phyloP scores from a whole-genome alignment of 1,284 basidiomycete species.

The Irpex lacteus region DNA sequence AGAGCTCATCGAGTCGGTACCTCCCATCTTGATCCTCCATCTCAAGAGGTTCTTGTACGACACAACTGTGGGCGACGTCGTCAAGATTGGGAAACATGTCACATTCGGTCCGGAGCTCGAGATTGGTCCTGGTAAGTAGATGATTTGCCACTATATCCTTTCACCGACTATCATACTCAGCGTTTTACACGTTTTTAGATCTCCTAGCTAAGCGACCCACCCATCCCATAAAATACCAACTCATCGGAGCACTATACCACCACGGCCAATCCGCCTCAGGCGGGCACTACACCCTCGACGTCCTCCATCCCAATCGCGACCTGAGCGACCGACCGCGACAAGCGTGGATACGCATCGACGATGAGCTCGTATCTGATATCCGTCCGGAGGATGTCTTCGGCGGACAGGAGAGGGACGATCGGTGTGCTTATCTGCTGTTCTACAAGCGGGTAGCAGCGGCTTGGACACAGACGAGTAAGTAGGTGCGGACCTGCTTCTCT shows the following conservation, averaged over 20 bases:
- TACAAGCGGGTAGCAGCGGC: slow-evolving; percentile 52
- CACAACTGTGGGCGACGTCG: slow-evolving; percentile 71
- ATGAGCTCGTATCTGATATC: slow-evolving; percentile 83
- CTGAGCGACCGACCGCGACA: slow-evolving; percentile 43
- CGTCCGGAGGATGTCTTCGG: slow-evolving; percentile 78
- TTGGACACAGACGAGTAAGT: slow-evolving; percentile 15
- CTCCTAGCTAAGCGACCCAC: slow-evolving; percentile 58
- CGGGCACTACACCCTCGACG: slow-evolving; percentile 95
- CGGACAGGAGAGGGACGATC: slow-evolving; percentile 56
- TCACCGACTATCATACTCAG: neutral
- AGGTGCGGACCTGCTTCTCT: neutral
- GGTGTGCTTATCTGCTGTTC: slow-evolving; percentile 88
- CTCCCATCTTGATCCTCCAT: slow-evolving; percentile 86
- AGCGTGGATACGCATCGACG: slow-evolving; percentile 92
- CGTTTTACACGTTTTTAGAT: slow-evolving; percentile 39
- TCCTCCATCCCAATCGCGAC: slow-evolving; percentile 76
- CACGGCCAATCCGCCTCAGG: slow-evolving; percentile 90
- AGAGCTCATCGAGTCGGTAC: slow-evolving; percentile 83
- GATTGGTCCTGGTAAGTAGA: slow-evolving; percentile 58
- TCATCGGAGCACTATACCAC: slow-evolving; percentile 96
- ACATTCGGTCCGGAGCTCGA: slow-evolving; percentile 78
- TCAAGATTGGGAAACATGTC: slow-evolving; percentile 85
- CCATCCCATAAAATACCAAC: slow-evolving; percentile 65
- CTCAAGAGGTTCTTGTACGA: slow-evolving; percentile 95
- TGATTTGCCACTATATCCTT: too few relatives aligned